Percentiles rank a stretch among this genome's conserved stretches.
phyloP scores from a whole-genome alignment of 305 asterid genomes.

The Fraxinus nigra region DNA sequence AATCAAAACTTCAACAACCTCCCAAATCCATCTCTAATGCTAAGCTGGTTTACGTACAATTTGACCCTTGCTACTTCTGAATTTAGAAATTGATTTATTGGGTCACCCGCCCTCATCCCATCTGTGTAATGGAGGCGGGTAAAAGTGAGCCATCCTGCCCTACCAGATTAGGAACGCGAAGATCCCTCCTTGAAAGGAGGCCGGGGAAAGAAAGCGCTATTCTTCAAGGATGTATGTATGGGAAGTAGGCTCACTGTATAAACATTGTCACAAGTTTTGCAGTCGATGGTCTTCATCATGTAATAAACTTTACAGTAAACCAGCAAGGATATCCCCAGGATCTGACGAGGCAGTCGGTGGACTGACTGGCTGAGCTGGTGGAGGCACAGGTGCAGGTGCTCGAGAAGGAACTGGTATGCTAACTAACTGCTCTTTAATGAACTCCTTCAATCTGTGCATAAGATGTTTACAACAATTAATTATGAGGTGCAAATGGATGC shows the following conservation, averaged over 20 bases:
- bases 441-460: slow-evolving; percentile 76
- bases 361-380: slow-evolving; percentile 56
- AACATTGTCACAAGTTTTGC: slow-evolving; percentile 42
- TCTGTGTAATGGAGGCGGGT: slow-evolving; percentile 4
- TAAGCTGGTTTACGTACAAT: slow-evolving; percentile 32
- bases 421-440: slow-evolving; percentile 82
- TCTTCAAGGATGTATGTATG: slow-evolving; percentile 18
- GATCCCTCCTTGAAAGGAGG: not conserved
- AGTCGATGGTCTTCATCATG: not conserved
- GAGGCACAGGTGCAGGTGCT: slow-evolving; percentile 43
- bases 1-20: slow-evolving; percentile 45
- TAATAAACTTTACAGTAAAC: slow-evolving; percentile 60
- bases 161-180: not conserved
- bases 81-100: not conserved
- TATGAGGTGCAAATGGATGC: not conserved
- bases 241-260: slow-evolving; percentile 37
- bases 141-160: not conserved
- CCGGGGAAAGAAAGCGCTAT: not conserved
- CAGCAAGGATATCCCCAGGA: slow-evolving; percentile 93
- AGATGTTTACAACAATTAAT: slow-evolving; percentile 3
- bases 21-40: slow-evolving; percentile 40
- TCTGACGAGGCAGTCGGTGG: slow-evolving; percentile 61
- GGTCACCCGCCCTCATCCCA: slow-evolving; percentile 58
- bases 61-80: slow-evolving; percentile 36
- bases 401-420: slow-evolving; percentile 58